Percentiles rank a stretch among this genome's conserved stretches.
phyloP scores from a whole-genome alignment of 306 rosid genomes.

The Hippophae tibetana region DNA sequence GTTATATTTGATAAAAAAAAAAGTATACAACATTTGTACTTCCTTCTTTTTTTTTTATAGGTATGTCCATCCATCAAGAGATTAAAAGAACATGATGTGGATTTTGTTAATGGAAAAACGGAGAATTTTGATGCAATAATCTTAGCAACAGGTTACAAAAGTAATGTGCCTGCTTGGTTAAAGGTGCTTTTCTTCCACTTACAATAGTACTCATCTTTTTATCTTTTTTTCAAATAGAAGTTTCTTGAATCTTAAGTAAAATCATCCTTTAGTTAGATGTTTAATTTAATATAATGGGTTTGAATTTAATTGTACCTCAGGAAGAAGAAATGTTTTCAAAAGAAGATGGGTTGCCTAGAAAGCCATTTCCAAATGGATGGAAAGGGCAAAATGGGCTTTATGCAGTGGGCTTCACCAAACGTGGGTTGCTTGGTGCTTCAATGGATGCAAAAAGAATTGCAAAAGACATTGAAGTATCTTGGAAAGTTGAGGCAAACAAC shows the following conservation, averaged over 20 bases:
- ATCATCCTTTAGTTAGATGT: neutral
- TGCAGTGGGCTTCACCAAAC: slow-evolving; percentile 89
- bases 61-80: slow-evolving; percentile 67
- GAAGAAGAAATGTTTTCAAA: slow-evolving; percentile 74
- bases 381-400: slow-evolving; percentile 78
- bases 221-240: neutral
- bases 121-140: slow-evolving; percentile 78
- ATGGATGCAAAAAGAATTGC: slow-evolving; percentile 80
- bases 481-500: slow-evolving; percentile 50
- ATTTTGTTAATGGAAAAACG: slow-evolving; percentile 55
- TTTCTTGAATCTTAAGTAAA: neutral
- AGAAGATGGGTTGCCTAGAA: slow-evolving; percentile 71
- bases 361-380: slow-evolving; percentile 87
- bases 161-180: slow-evolving; percentile 96
- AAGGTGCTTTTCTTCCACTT: slow-evolving; percentile 38
- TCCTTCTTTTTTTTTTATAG: slow-evolving; percentile 31
- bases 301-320: slow-evolving; percentile 20
- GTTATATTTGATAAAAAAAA: neutral
- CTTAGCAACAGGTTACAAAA: slow-evolving; percentile 94
- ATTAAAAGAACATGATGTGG: slow-evolving; percentile 56
- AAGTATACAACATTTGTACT: neutral
- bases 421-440: slow-evolving; percentile 77
- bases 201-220: neutral
- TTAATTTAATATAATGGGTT: too few species aligned
- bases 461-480: slow-evolving; percentile 55